Base-by-base conservation (phyloP, 1,284 basidiomycete genomes). In the Cryptococcus neoformans region DNA sequence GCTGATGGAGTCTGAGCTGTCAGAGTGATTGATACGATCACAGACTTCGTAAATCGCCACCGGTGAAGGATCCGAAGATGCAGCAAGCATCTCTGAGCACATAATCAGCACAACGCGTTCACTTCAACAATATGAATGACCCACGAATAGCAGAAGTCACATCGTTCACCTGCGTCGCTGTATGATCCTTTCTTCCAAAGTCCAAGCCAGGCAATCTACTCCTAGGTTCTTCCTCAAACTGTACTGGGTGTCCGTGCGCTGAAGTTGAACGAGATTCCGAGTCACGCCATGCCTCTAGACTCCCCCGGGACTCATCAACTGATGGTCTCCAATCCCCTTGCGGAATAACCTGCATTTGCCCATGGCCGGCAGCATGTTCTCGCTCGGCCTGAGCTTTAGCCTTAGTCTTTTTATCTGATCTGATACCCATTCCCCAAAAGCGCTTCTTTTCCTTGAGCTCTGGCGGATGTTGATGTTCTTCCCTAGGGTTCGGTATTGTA, bases 1-100 rank as follows among this genome's bases (percentile, higher is more conserved):
- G 39, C 64, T 58, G 8, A 77, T 69, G 1, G 60, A 60, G 6
- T 76, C 75, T n/a, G 63, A 54, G 4, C 55, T 57, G 2, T 70
- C 58, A 3, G 75, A 75, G n/a, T 62, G 62, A 44, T 75, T 73
- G 59, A 78, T 68, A 28, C 72, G 58, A 28, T 77, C 76, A 58
- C 70, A 75, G 8, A 77, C 63, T 17, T 70, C 72, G 47, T 73
- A 65, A 11, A 74, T 72, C 4, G 65, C 58, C 2, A 65, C 54
- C 37, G 70, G 60, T 9, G 70, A 64, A 0, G 74, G 72, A 39
- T 72, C 68, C 5, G 62, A 59, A 10, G 58, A 54, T 3, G 66
- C 50, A 42, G 68, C 70, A 2, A 75, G 63, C 28, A 65, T 56
- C 44, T 65, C 72, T 74, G 39, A n/a, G n/a, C n/a, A n/a, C n/a